Base-by-base conservation (phyloP, 2,329 filamentous ascomycete species). In the Fusarium abutilonis region DNA sequence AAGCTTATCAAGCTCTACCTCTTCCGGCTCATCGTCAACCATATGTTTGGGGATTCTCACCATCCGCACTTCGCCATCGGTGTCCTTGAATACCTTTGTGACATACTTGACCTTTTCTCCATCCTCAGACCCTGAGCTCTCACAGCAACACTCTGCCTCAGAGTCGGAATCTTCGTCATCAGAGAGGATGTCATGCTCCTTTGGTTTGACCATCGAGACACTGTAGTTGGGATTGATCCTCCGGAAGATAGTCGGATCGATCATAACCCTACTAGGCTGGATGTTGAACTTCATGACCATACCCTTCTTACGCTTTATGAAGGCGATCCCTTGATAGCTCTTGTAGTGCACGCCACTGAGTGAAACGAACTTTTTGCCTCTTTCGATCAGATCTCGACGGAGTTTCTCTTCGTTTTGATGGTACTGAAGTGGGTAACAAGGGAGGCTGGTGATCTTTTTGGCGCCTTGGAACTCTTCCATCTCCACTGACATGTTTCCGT, bases 211-310 rank as follows among this genome's bases (percentile, higher is more conserved):
- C 2, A 85, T 82, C 19, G 89, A 91, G 67, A 94, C 86, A 0
- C 85, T 85, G 66, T 96, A 96, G 72, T 96, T 96, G 1, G 93
- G 91, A 66, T 95, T 91, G 74, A 94, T 91, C 31, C 91, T 86
- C 9, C 92, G 86, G 76, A 96, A 93, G 38, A 90, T 91, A 4
- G 87, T 87, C 0, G 92, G 87, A 71, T 97, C 93, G 21, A 97
- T 82, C 92, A 97, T 97, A 62, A 96, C 84, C 28, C 93, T 88
- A 15, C 92, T 90, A 60, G 93, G 91, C 62, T 93, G 92, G 74
- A 96, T 89, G 71, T 92, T 92, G 75, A 96, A 89, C 74, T 92
- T 94, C 72, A 90, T 79, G 13, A 56, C 82, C 17, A 53, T 43
- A 5, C 63, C 79, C 69, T 89, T 89, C 79, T 92, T 92, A 74